These are phyloP conservation scores for Fusarium sp. DNA, from an alignment of 2,329 filamentous ascomycete genomes.

Conservation along the genomic window DNA sequence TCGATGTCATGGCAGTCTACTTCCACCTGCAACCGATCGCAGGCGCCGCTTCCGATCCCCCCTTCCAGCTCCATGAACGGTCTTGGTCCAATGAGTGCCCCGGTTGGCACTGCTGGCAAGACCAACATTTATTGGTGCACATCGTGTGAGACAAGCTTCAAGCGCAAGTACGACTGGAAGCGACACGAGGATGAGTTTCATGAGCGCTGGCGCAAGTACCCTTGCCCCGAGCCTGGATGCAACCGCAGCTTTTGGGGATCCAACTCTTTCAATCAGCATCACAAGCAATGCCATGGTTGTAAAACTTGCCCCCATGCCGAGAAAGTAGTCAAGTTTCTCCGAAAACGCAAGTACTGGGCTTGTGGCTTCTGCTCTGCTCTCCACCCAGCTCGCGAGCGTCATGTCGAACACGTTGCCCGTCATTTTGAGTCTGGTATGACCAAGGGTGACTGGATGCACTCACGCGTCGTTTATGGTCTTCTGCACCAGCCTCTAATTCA, in stretches of 20 bases:
- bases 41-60: slow-evolving; percentile 53
- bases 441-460: slow-evolving; percentile 75
- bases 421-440: slow-evolving; percentile 74
- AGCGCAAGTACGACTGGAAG: slow-evolving; percentile 77
- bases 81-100: slow-evolving; percentile 45
- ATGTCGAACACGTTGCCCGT: slow-evolving; percentile 75
- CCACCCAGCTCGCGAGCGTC: slow-evolving; percentile 71
- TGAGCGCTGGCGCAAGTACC: slow-evolving; percentile 75
- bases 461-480: slow-evolving; percentile 73
- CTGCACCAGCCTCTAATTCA: slow-evolving; percentile 73
- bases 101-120: slow-evolving; percentile 48
- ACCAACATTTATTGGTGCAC: slow-evolving; percentile 68
- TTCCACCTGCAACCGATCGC: slow-evolving; percentile 50
- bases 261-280: slow-evolving; percentile 76
- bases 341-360: slow-evolving; percentile 74
- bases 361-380: slow-evolving; percentile 75
- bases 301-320: slow-evolving; percentile 74
- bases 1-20: slow-evolving; percentile 55
- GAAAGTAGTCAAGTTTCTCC: slow-evolving; percentile 70
- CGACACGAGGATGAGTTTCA: slow-evolving; percentile 77
- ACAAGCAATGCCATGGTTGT: slow-evolving; percentile 73
- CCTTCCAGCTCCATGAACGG: slow-evolving; percentile 51
- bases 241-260: slow-evolving; percentile 76
- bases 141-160: slow-evolving; percentile 72
- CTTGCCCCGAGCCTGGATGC: slow-evolving; percentile 71